Evolutionary conservation across 768 basidiomycete genomes (phyloP).

Genomic region (Rhodotorula diobovata): DNA sequence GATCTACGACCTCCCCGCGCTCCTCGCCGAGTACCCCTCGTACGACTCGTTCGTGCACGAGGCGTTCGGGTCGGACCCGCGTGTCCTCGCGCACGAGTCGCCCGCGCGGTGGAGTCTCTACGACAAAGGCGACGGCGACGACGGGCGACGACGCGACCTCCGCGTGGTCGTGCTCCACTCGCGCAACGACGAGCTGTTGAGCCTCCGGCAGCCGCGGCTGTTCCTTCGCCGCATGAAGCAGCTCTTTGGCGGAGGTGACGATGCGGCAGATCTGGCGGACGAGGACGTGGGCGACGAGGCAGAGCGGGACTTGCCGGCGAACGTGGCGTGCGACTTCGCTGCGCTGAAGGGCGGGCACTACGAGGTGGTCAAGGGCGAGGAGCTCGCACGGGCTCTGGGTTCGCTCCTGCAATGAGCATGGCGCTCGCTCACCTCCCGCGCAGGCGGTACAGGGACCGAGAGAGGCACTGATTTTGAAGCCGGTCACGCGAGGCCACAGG

Average conservation of each 20-base stretch:
- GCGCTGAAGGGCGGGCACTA: conserved; percentile 39
- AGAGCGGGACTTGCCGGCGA: background rate
- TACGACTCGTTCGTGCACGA: conserved; percentile 38
- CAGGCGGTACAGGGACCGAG: no score
- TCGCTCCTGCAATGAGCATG: no score
- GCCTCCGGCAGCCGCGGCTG: conserved; percentile 30
- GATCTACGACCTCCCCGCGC: conserved; percentile 40
- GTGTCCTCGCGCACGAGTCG: conserved; percentile 14
- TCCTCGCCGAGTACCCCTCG: conserved; percentile 41
- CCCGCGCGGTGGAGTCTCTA: conserved; percentile 28
- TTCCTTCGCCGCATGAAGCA: conserved; percentile 28
- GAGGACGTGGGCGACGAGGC: background rate
- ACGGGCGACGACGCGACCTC: background rate
- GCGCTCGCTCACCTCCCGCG: no score
- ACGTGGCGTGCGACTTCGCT: conserved; percentile 32
- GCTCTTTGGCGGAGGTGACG: background rate
- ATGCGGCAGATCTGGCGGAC: background rate
- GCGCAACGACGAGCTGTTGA: conserved; percentile 40
- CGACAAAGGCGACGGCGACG: background rate
- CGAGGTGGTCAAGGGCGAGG: conserved; percentile 34
- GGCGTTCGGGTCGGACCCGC: conserved; percentile 34
- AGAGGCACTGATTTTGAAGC: no score
- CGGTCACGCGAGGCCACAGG: background rate
- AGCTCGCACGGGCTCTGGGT: conserved; percentile 11
- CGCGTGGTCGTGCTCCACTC: conserved; percentile 40